Conservation (phyloP, 106 monocot genomes). For the Allium sativum region DNA sequence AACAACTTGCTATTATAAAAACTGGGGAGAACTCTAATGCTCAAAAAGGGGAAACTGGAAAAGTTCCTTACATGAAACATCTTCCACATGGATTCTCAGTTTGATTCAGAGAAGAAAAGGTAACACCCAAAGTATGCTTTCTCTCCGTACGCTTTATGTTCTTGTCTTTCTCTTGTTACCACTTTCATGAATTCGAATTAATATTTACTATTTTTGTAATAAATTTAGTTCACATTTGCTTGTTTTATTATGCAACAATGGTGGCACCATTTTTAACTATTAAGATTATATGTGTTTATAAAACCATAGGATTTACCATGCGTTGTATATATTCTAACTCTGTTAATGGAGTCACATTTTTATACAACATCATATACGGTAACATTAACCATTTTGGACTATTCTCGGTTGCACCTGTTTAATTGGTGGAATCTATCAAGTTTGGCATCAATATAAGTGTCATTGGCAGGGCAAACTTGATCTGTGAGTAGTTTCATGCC, state of each 20-base stretch:
- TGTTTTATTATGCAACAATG: not conserved
- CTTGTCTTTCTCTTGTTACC: not conserved
- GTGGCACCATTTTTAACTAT: no score
- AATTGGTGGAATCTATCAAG: no score
- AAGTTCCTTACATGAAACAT: constrained; percentile 6
- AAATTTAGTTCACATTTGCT: not conserved
- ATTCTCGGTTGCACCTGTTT: no score
- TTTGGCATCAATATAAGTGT: no score
- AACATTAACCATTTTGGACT: no score
- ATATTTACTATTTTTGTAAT: not conserved
- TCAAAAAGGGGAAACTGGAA: constrained; percentile 1
- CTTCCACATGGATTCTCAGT: not conserved
- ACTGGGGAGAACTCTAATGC: constrained; percentile 12
- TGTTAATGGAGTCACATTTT: no score
- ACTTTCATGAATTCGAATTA: not conserved
- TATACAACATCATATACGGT: no score
- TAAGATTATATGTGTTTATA: no score
- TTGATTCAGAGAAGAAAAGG: constrained; percentile 23
- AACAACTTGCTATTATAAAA: constrained; percentile 17
- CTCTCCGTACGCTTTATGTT: not conserved
- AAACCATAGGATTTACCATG: no score
- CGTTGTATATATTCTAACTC: no score
- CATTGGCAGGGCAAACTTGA: constrained; percentile 3
- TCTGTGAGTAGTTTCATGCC: no score
- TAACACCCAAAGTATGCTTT: constrained; percentile 26